phyloP scores from a whole-genome alignment of 164 flowering plant species.

The Stephania yunnanensis region DNA sequence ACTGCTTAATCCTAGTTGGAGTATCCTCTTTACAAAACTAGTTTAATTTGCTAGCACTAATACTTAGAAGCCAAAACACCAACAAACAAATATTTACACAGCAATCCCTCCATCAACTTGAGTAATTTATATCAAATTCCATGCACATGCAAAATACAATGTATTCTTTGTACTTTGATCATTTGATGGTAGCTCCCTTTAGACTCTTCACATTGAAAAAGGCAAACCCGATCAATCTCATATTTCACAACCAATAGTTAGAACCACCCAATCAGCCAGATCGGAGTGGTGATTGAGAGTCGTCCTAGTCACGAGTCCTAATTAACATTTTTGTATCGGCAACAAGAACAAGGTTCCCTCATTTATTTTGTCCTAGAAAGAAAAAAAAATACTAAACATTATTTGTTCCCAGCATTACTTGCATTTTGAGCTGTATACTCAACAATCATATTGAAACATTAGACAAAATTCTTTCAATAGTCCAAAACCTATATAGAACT shows the following conservation, averaged over 20 bases:
- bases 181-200: neutral
- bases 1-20: neutral
- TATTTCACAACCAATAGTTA: neutral
- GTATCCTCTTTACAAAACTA: neutral
- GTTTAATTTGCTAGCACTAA: neutral
- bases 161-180: neutral
- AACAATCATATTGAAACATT: neutral
- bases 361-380: neutral
- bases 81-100: neutral
- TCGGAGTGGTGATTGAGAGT: neutral
- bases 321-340: neutral
- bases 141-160: neutral
- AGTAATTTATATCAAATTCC: neutral
- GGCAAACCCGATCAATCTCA: neutral
- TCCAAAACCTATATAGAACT: neutral
- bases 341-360: neutral
- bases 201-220: neutral
- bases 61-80: neutral
- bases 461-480: neutral
- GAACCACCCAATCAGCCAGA: neutral
- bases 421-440: neutral
- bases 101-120: neutral
- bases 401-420: neutral
- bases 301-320: neutral
- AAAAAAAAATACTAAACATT: neutral